Evolutionary conservation across 2,329 filamentous ascomycete species (phyloP).

Genomic region (Alternaria ethzedia): DNA sequence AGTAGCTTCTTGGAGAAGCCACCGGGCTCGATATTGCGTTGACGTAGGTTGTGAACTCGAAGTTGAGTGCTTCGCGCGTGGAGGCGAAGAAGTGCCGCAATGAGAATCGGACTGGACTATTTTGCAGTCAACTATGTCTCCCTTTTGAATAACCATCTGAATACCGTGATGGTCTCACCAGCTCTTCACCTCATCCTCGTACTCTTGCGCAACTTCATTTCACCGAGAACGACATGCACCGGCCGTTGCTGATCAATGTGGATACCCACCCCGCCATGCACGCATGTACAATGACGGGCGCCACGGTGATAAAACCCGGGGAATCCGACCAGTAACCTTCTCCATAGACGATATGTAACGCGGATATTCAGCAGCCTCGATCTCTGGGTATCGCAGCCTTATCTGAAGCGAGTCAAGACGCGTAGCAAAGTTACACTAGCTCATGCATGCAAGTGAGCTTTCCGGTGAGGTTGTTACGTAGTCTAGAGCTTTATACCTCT

Average conservation of each 20-base stretch:
- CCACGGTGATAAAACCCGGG: constrained; percentile 1
- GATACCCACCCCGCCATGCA: constrained; percentile 34
- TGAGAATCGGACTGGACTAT: not conserved
- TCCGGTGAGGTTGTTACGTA: constrained; percentile 32
- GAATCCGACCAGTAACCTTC: constrained; percentile 30
- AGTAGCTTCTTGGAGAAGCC: constrained; percentile 13
- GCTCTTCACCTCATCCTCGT: not conserved
- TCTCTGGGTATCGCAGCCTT: constrained; percentile 27
- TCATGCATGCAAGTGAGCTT: constrained; percentile 27
- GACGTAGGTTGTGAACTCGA: not conserved
- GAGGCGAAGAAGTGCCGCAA: not conserved
- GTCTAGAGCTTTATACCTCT: constrained; percentile 17
- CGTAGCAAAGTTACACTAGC: constrained; percentile 5
- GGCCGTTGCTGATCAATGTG: constrained; percentile 15
- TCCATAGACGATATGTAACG: constrained; percentile 26
- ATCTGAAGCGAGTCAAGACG: constrained; percentile 31
- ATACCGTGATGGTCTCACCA: constrained; percentile 23
- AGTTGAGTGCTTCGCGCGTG: not conserved
- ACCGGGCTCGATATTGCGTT: constrained; percentile 12
- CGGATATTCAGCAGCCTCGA: constrained; percentile 21
- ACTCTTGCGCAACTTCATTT: not conserved
- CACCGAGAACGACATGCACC: constrained; percentile 2
- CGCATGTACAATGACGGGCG: constrained; percentile 33
- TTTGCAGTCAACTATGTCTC: not conserved
- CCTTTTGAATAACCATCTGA: not conserved